Base-by-base conservation (phyloP, 164 flowering plant species). In the Umbellularia californica region DNA sequence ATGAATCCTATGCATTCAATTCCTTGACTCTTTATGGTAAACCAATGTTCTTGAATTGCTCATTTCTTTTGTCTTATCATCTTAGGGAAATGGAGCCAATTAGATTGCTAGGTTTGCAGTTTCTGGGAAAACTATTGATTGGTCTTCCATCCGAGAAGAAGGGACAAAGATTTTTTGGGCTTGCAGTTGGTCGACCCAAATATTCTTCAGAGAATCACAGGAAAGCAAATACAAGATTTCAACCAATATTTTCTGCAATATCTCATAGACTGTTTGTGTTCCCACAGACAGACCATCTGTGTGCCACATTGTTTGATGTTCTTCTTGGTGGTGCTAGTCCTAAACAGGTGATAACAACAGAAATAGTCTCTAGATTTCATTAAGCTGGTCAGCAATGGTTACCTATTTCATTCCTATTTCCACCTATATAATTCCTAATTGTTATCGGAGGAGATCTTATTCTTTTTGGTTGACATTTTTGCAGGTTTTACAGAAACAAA, bases 321-420 rank as follows among this genome's bases (percentile, higher is more conserved):
- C 99, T 96, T 78, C 98, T 96, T 79, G 99, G 99, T 78, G 98
- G 99, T 78, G 98, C 99, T 75, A 96, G 99, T 77, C 97, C 99
- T 67, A 96, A 90, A 84, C 99, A 96, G 99, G 99, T 96, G 23
- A 33, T 62, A 35, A n/a, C 50, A 68, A 55, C 27, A 19, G 12
- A n/a, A n/a, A 11, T 24, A 5, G 20, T 5, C 14, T 65, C 4
- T 24, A n/a, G 68, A 65, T 11, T 24, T 65, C 22, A 58, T 58
- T 58, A 41, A 41, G 2, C 47, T 41, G 47, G 50, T 68, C 50
- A 68, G 24, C 27, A 64, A 22, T 58, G 27, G 27, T 14, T 67
- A 33, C 14, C 47, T 28, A 27, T 27, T 67, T 67, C 65, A 28
- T 51, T 70, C 25, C 24, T 67, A 22, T 50, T 28, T 24, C 47